phyloP scores from a whole-genome alignment of 495 filamentous ascomycete species.

The Tetracladium setigerum region DNA sequence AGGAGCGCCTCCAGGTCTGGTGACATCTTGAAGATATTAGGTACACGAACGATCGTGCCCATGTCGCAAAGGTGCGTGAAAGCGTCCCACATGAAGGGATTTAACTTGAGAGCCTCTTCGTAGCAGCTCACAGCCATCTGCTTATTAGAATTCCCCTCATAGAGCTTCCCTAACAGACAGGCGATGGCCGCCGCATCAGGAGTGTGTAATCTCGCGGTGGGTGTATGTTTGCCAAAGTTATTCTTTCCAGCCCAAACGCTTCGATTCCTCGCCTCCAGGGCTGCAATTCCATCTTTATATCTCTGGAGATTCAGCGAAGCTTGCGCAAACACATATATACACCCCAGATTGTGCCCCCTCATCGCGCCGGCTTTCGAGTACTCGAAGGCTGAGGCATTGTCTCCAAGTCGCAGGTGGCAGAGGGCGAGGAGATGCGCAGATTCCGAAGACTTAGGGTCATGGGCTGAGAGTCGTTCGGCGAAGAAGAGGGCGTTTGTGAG shows the following conservation, averaged over 20 bases:
- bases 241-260: slow-evolving; percentile 62
- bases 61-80: slow-evolving; percentile 63
- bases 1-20: slow-evolving; percentile 48
- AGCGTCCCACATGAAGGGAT: slow-evolving; percentile 98
- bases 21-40: slow-evolving; percentile 79
- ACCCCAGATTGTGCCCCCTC: slow-evolving; percentile 70
- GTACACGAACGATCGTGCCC: slow-evolving; percentile 68
- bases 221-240: slow-evolving; percentile 64
- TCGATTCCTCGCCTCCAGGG: slow-evolving; percentile 63
- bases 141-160: slow-evolving; percentile 69
- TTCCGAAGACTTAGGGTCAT: slow-evolving; percentile 72
- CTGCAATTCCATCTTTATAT: slow-evolving; percentile 69
- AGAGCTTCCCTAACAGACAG: slow-evolving; percentile 82
- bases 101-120: slow-evolving; percentile 78
- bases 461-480: slow-evolving; percentile 74
- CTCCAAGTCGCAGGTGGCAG: slow-evolving; percentile 74
- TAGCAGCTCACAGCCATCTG: slow-evolving; percentile 77
- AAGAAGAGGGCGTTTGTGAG: slow-evolving; percentile 86
- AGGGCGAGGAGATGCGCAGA: slow-evolving; percentile 75
- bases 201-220: slow-evolving; percentile 60
- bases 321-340: slow-evolving; percentile 86
- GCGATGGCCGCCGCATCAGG: slow-evolving; percentile 79
- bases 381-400: slow-evolving; percentile 60
- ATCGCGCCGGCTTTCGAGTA: slow-evolving; percentile 53
- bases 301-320: slow-evolving; percentile 73